A percentile compares a stretch with the other conserved stretches of the same genome.
phyloP scores from a whole-genome alignment of 2,329 filamentous ascomycete genomes.

The Paracamarosporium sp. region DNA sequence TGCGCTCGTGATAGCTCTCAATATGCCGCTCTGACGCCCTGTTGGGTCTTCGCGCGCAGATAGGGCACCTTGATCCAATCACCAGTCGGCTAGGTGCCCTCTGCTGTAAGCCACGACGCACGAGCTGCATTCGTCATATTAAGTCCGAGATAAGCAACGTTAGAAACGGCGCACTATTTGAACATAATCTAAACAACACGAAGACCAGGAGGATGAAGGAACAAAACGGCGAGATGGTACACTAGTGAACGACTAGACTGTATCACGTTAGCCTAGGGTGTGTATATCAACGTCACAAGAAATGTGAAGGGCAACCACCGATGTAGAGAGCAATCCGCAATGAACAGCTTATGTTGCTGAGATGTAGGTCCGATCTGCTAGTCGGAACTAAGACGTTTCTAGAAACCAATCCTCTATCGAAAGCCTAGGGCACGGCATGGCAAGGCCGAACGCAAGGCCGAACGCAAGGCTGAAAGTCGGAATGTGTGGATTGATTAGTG shows the following conservation, averaged over 20 bases:
- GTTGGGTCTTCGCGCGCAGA: background rate
- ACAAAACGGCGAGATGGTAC: no score
- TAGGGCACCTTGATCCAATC: background rate
- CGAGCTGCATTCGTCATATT: no score
- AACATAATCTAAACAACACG: no score
- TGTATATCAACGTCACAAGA: background rate
- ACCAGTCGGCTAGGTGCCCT: background rate
- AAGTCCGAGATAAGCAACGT: no score
- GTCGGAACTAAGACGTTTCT: background rate
- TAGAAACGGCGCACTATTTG: background rate
- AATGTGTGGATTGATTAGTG: background rate
- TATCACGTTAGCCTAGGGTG: background rate
- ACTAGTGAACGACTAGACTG: background rate
- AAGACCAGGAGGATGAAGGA: background rate
- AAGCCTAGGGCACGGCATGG: background rate
- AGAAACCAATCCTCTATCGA: background rate
- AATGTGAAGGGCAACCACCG: background rate
- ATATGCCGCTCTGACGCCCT: no score
- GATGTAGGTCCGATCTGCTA: background rate
- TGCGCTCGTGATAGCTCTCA: no score
- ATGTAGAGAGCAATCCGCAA: background rate
- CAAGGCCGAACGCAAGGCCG: background rate
- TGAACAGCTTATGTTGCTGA: background rate
- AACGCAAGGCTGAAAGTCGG: background rate
- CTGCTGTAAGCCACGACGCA: background rate